These are phyloP conservation scores for Ophiostoma fasciatum DNA, from an alignment of 2,329 filamentous ascomycete species.

Conservation along the genomic window DNA sequence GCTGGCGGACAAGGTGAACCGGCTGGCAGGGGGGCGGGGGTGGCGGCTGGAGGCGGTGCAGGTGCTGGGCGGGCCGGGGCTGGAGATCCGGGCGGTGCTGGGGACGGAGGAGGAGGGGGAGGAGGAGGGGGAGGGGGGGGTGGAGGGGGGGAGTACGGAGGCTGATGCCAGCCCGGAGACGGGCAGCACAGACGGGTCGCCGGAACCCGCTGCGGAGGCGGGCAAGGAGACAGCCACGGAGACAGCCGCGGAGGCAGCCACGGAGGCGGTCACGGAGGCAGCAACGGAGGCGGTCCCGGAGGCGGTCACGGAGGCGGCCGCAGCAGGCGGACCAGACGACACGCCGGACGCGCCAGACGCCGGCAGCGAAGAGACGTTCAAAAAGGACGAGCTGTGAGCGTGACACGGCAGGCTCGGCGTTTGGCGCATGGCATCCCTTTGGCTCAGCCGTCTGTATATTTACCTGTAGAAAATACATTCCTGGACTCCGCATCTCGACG, in stretches of 20 bases:
- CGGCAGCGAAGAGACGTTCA: slow-evolving; percentile 30
- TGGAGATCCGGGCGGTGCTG: slow-evolving; percentile 57
- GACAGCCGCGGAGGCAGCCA: background rate
- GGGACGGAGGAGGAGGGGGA: slow-evolving; percentile 28
- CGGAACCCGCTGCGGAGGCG: too few relatives aligned
- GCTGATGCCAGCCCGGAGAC: too few relatives aligned
- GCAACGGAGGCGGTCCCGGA: background rate
- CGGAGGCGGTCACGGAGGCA: background rate
- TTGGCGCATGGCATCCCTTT: background rate
- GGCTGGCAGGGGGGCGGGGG: slow-evolving; percentile 51
- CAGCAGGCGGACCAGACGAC: background rate
- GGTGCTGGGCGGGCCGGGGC: slow-evolving; percentile 37
- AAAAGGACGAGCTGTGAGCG: slow-evolving; percentile 37
- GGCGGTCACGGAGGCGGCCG: background rate
- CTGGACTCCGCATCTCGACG: too few relatives aligned
- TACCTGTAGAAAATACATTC: too few relatives aligned
- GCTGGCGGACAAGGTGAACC: slow-evolving; percentile 52
- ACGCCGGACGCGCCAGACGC: slow-evolving; percentile 13
- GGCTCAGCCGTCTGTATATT: too few relatives aligned
- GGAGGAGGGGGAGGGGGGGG: slow-evolving; percentile 11
- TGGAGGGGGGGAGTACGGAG: background rate
- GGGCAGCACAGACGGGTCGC: too few relatives aligned
- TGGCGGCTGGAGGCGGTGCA: slow-evolving; percentile 77
- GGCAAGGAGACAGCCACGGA: background rate
- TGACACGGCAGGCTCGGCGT: too few relatives aligned